Evolutionary conservation across 2,329 filamentous ascomycete genomes (phyloP).

Genomic region (Clonostachys rosea): DNA sequence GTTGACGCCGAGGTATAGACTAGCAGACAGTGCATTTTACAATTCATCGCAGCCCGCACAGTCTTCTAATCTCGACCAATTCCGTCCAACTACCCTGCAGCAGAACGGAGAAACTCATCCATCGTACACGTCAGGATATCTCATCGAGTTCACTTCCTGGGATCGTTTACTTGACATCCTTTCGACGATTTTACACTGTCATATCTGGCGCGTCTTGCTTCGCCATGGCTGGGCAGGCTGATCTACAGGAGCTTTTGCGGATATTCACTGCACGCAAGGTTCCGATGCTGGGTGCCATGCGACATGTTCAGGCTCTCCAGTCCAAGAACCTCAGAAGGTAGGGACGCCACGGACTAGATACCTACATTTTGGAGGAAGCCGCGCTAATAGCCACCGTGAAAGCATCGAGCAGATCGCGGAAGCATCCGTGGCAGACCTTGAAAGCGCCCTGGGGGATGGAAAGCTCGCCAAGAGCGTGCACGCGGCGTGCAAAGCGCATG

Average conservation of each 20-base stretch:
- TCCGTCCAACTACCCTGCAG: too few species aligned
- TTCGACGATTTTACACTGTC: too few species aligned
- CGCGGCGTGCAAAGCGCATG: conserved; percentile 46
- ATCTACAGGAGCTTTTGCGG: conserved; percentile 57
- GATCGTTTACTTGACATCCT: too few species aligned
- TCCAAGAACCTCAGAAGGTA: conserved; percentile 51
- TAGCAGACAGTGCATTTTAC: too few species aligned
- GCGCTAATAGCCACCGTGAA: conserved; percentile 2
- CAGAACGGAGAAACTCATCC: too few species aligned
- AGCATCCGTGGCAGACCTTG: conserved; percentile 34
- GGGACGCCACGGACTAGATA: conserved; percentile 2
- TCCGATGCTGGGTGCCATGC: conserved; percentile 55
- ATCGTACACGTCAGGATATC: too few species aligned
- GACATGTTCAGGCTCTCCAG: conserved; percentile 53
- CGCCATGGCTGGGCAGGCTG: conserved; percentile 51
- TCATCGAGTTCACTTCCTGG: too few species aligned
- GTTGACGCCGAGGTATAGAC: too few species aligned
- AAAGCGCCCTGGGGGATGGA: conserved; percentile 38
- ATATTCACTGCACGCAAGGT: conserved; percentile 55
- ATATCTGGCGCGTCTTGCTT: neutral
- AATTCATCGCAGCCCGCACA: too few species aligned
- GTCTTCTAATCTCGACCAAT: too few species aligned
- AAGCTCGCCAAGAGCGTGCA: conserved; percentile 47
- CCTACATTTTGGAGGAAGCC: too few species aligned
- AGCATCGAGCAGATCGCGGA: conserved; percentile 53